phyloP scores from a whole-genome alignment of 495 filamentous ascomycete genomes.

The Tuber brumale region DNA sequence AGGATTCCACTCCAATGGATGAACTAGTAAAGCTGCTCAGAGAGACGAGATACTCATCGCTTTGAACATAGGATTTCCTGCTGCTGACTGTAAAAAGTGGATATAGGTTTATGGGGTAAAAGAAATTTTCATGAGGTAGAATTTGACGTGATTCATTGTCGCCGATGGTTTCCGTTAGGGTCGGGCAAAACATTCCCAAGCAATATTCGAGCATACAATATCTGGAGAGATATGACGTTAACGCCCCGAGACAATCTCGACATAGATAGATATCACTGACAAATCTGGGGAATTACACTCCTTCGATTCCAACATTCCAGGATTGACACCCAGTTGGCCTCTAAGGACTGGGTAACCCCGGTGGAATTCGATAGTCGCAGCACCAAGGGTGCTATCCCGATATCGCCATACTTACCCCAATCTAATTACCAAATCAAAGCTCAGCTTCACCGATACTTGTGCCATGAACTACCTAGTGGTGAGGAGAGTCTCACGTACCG shows the following conservation, averaged over 20 bases:
- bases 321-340: background rate
- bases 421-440: background rate
- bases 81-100: background rate
- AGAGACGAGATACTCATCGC: background rate
- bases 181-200: background rate
- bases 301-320: background rate
- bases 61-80: too few species aligned
- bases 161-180: too few species aligned
- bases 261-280: background rate
- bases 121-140: background rate
- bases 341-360: too few species aligned
- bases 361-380: background rate
- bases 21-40: too few species aligned
- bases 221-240: background rate
- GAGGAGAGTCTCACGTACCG: background rate
- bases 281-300: background rate
- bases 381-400: background rate
- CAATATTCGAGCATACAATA: background rate
- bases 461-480: background rate
- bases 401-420: background rate
- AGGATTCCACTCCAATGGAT: too few species aligned
- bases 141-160: background rate
- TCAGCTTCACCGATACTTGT: background rate
- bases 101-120: background rate
- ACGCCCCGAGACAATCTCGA: background rate